A percentile compares a stretch with the other conserved stretches of the same genome.
Conservation (phyloP, 192 early-diverging fungal genomes). For the Dispira parvispora region DNA sequence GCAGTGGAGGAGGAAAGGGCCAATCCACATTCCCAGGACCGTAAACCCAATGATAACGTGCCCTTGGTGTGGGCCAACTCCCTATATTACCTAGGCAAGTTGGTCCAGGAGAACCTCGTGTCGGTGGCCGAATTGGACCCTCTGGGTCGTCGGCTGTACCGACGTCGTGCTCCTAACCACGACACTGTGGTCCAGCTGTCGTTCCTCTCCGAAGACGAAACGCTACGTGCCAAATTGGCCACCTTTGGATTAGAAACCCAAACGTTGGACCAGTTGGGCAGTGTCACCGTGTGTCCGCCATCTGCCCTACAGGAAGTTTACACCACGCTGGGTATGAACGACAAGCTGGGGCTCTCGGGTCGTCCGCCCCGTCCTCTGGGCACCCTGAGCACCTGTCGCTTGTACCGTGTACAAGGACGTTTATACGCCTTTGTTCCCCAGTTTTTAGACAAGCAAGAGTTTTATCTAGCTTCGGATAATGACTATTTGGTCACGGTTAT, state of each 20-base stretch:
- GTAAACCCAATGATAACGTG: slow-evolving; percentile 70
- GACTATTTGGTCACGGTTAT: slow-evolving; percentile 63
- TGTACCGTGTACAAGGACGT: slow-evolving; percentile 68
- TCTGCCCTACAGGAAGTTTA: slow-evolving; percentile 65
- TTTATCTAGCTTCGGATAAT: slow-evolving; percentile 73
- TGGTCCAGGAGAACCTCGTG: slow-evolving; percentile 61
- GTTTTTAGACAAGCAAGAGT: slow-evolving; percentile 76
- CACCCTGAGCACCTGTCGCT: slow-evolving; percentile 54
- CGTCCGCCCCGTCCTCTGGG: slow-evolving; percentile 63
- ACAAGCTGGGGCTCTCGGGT: slow-evolving; percentile 60
- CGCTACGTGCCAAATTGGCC: slow-evolving; percentile 47
- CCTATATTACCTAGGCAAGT: slow-evolving; percentile 53
- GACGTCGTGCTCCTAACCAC: slow-evolving; percentile 26
- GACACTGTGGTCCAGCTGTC: slow-evolving; percentile 64
- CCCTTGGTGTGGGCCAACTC: slow-evolving; percentile 80
- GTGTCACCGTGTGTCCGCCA: slow-evolving; percentile 53
- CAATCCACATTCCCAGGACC: slow-evolving; percentile 46
- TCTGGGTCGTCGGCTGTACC: slow-evolving; percentile 49
- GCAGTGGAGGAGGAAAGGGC: slow-evolving; percentile 49
- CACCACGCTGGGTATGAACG: slow-evolving; percentile 47
- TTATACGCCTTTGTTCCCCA: slow-evolving; percentile 72
- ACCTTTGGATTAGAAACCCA: slow-evolving; percentile 70
- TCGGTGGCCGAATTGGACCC: slow-evolving; percentile 69
- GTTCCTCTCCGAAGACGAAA: slow-evolving; percentile 50
- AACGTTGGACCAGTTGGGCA: slow-evolving; percentile 46